Evolutionary conservation across 164 flowering plant genomes (phyloP).

Genomic region (Chloranthus sessilifolius): DNA sequence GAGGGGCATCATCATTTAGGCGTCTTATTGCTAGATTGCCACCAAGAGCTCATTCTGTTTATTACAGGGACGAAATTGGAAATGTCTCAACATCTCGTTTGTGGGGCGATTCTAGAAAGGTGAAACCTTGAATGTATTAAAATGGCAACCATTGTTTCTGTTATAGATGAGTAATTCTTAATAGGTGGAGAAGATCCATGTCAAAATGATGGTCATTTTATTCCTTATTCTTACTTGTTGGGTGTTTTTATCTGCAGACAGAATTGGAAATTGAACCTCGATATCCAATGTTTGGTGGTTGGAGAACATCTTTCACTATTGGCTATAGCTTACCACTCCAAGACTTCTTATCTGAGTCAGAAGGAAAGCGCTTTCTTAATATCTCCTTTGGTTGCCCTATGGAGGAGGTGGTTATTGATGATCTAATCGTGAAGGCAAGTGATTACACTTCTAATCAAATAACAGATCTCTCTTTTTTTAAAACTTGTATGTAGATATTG

Average conservation of each 20-base stretch:
- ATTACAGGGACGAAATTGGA: constrained; percentile 93
- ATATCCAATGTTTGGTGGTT: constrained; percentile 95
- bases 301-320: constrained; percentile 90
- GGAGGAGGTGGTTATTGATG: constrained; percentile 60
- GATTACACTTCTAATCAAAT: constrained; percentile 1
- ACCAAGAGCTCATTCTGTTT: constrained; percentile 88
- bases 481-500: too few relatives aligned
- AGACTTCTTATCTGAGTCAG: constrained; percentile 71
- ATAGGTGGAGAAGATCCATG: not conserved
- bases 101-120: constrained; percentile 75
- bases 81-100: constrained; percentile 89
- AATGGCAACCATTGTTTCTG: not conserved
- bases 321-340: constrained; percentile 91
- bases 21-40: constrained; percentile 77
- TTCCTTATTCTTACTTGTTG: not conserved
- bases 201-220: not conserved
- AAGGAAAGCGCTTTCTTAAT: constrained; percentile 74
- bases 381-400: constrained; percentile 76
- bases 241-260: constrained; percentile 48
- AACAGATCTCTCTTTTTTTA: too few relatives aligned
- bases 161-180: constrained; percentile 3
- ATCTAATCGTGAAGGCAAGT: constrained; percentile 74
- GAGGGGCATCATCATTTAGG: constrained; percentile 82
- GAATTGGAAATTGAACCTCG: constrained; percentile 87
- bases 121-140: constrained; percentile 13